phyloP scores from a whole-genome alignment of 129 eudicot genomes.

The Ambrosia trifida region DNA sequence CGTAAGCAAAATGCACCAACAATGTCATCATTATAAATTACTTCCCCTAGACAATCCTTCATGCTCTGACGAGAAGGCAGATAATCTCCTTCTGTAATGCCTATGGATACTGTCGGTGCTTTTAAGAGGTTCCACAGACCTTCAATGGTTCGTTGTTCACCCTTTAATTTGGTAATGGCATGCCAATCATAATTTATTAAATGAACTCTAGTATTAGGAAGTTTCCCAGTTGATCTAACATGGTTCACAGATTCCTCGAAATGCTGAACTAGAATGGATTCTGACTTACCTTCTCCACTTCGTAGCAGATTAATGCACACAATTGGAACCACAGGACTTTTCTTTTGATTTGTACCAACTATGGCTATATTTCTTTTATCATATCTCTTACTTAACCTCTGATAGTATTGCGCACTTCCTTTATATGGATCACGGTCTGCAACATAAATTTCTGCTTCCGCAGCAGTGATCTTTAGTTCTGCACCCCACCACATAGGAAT shows the following conservation, averaged over 20 bases:
- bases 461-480: conserved; percentile 90
- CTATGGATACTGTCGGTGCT: conserved; percentile 85
- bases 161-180: conserved; percentile 77
- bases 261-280: conserved; percentile 82
- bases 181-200: conserved; percentile 96
- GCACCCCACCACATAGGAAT: conserved; percentile 99
- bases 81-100: conserved; percentile 92
- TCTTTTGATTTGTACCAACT: conserved; percentile 59
- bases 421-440: conserved; percentile 87
- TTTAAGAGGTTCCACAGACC: conserved; percentile 85
- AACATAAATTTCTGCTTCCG: conserved; percentile 98
- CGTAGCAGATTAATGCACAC: conserved; percentile 81
- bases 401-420: conserved; percentile 87
- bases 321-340: conserved; percentile 71
- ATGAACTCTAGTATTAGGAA: conserved; percentile 71
- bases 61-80: conserved; percentile 82
- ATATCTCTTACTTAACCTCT: conserved; percentile 78
- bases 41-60: conserved; percentile 82
- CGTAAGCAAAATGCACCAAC: conserved; percentile 88
- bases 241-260: conserved; percentile 79
- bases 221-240: conserved; percentile 65
- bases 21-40: conserved; percentile 63
- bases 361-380: conserved; percentile 54
- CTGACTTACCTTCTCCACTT: conserved; percentile 92
- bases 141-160: conserved; percentile 92